A percentile compares a stretch with the other conserved stretches of the same genome.
Evolutionary conservation across 805 yeast genomes (phyloP).

Genomic region (Ogataea trehalophila): DNA sequence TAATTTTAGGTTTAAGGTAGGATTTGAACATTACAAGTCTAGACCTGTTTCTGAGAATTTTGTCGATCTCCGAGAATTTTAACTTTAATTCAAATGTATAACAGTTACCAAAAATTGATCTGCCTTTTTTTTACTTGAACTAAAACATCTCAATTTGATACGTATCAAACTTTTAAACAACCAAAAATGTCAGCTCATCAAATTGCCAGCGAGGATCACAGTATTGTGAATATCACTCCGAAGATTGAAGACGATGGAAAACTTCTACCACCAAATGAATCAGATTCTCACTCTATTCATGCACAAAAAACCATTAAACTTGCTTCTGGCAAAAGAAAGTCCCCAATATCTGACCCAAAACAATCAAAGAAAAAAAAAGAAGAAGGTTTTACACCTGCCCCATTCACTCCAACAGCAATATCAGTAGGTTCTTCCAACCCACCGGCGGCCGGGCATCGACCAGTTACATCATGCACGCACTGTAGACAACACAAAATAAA

Average conservation of each 20-base stretch:
- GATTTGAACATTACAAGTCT: no score
- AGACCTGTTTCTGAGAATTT: no score
- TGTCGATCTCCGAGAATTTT: no score
- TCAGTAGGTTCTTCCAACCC: constrained; percentile 11
- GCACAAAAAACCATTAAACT: neutral
- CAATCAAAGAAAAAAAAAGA: neutral
- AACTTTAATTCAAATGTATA: no score
- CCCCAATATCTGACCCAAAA: neutral
- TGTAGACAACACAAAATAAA: constrained; percentile 93
- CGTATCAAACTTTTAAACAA: neutral
- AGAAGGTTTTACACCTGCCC: neutral
- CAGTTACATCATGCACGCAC: constrained; percentile 89
- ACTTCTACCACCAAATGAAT: neutral
- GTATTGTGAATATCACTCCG: neutral
- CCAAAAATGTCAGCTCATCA: neutral
- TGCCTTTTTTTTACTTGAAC: no score
- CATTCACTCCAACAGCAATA: neutral
- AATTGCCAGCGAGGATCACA: neutral
- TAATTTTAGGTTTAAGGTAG: no score
- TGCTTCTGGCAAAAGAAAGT: constrained; percentile 1
- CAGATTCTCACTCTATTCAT: neutral
- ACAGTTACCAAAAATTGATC: no score
- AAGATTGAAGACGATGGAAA: neutral
- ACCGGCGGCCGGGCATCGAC: constrained; percentile 60
- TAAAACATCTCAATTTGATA: no score